These are phyloP conservation scores for Chimonanthus praecox DNA, from an alignment of 164 flowering plant genomes.

Conservation along the genomic window DNA sequence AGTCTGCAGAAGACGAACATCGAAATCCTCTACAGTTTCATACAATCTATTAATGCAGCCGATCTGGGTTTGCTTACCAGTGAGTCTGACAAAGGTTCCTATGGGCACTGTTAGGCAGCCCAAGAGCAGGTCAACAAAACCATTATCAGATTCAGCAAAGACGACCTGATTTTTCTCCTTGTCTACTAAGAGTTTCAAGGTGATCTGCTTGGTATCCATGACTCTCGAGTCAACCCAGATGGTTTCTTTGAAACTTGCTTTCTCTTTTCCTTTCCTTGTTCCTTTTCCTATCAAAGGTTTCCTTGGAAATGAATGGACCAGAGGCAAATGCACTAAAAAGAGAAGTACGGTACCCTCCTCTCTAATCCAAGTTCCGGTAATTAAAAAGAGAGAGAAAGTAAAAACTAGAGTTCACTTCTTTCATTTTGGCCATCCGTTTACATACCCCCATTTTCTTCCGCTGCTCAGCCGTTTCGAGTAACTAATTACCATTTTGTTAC, in stretches of 20 bases:
- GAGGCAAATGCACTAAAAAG: too few species aligned
- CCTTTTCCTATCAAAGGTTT: too few species aligned
- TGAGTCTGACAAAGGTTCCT: background rate
- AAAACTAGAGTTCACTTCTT: too few species aligned
- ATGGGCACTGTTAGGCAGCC: constrained; percentile 13
- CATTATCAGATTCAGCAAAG: constrained; percentile 6
- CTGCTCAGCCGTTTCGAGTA: too few species aligned
- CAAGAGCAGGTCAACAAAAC: constrained; percentile 14
- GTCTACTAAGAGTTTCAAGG: constrained; percentile 15
- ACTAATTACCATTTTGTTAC: too few species aligned
- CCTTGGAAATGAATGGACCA: too few species aligned
- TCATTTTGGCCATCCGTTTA: too few species aligned
- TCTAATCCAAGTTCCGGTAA: too few species aligned
- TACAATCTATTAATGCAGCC: constrained; percentile 8
- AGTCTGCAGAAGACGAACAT: background rate
- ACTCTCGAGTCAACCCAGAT: background rate
- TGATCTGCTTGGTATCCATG: background rate
- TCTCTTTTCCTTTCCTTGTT: too few species aligned
- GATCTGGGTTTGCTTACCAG: background rate
- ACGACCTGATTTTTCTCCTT: constrained; percentile 6
- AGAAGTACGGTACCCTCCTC: too few species aligned
- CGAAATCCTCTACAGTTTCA: constrained; percentile 8
- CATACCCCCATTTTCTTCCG: too few species aligned
- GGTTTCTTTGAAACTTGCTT: background rate
- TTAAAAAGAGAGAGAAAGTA: too few species aligned